Evolutionary conservation across 345 rosid genomes (phyloP).

Genomic region (Camelina hispida): DNA sequence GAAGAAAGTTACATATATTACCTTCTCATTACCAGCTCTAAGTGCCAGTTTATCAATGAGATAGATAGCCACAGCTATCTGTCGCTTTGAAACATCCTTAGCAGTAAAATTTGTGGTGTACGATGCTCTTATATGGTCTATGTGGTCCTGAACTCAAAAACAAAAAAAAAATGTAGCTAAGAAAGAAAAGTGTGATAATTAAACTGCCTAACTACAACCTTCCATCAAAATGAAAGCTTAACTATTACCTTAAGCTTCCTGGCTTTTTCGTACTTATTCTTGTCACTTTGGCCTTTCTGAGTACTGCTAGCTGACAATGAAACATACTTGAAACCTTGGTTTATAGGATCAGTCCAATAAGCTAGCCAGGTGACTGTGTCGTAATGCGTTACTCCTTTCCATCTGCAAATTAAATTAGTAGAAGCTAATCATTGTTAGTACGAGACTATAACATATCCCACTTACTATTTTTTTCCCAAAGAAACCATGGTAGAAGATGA

Average conservation of each 20-base stretch:
- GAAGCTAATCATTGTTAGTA: constrained; percentile 39
- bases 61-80: constrained; percentile 93
- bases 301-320: constrained; percentile 84
- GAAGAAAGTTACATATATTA: constrained; percentile 35
- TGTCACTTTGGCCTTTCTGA: constrained; percentile 88
- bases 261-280: constrained; percentile 91
- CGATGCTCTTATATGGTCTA: constrained; percentile 70
- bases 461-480: background rate
- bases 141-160: constrained; percentile 59
- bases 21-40: constrained; percentile 99
- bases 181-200: constrained; percentile 6
- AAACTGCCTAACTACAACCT: too few species aligned
- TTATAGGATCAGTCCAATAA: constrained; percentile 88
- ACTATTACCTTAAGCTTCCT: constrained; percentile 75
- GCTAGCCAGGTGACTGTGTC: constrained; percentile 91
- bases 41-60: constrained; percentile 94
- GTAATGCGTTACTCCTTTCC: constrained; percentile 94
- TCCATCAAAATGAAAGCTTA: constrained; percentile 16
- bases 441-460: constrained; percentile 1
- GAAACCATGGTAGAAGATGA: constrained; percentile 36
- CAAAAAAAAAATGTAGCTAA: background rate
- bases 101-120: constrained; percentile 78
- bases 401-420: constrained; percentile 53
- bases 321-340: constrained; percentile 73
- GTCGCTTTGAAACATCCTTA: constrained; percentile 68